Base-by-base conservation (phyloP, 495 filamentous ascomycete genomes). In the Aspergillus ostianus region DNA sequence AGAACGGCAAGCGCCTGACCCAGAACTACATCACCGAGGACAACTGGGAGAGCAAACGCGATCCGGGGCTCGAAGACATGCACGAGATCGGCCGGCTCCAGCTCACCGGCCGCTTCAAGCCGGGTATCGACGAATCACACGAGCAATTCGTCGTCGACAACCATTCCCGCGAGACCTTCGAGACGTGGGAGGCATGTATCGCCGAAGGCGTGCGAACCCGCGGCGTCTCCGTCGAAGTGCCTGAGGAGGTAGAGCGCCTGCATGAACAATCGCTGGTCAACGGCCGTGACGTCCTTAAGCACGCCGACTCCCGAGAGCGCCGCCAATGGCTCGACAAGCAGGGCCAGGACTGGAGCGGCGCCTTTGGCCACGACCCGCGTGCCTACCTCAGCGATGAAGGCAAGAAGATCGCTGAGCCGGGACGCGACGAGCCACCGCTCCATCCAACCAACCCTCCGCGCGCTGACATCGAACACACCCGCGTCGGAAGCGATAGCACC, bases 71-170 rank as follows among this genome's bases (percentile, higher is more conserved):
- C 0, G 82, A 87, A 55, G 89, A 92, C 61, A 69, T 96, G 3
- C 78, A 85, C 32, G 88, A 93, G 71, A 80, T 96, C 7, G 93
- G 93, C 0, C 87, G 91, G 0, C 72, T 97, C 29, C 81, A 87
- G 36, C 95, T 98, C 82, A 73, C 80, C 8, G 87, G 84, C 36
- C 79, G 83, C 13, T 98, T 97, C 79, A 92, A 92, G 62, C 88
- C 93, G 0, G 93, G 94, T 12, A 96, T 89, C 59, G 93, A 96
- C 70, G 84, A 91, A 36, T 87, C 90, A n/a, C 93, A 97, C 68
- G 80, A 88, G 47, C 76, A 76, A 4, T 97, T 95, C 67, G 85
- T 96, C 30, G 83, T 87, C 27, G 91, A 97, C 71, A 96, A 94
- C 64, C 86, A 96, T 68, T 86, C 87, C 3, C 84, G 93, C 47